Percentiles rank a stretch among this genome's conserved stretches.
phyloP scores from a whole-genome alignment of 2,329 filamentous ascomycete species.

The Fusarium concolor region DNA sequence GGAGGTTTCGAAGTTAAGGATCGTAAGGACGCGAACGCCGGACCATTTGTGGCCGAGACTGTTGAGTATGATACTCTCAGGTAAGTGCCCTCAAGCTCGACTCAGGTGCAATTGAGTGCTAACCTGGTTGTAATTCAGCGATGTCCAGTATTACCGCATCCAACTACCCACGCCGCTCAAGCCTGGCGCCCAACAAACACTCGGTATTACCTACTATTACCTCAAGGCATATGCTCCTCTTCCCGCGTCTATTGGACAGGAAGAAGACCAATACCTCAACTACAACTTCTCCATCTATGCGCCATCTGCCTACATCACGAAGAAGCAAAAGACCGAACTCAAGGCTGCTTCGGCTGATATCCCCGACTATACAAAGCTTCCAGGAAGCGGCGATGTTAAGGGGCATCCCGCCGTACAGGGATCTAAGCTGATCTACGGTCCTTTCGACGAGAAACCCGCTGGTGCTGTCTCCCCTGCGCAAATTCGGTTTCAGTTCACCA shows the following conservation, averaged over 20 bases:
- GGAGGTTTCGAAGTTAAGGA: constrained; percentile 93
- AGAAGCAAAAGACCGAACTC: constrained; percentile 97
- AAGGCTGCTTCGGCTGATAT: constrained; percentile 84
- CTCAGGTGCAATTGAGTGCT: constrained; percentile 14
- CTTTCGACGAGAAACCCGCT: constrained; percentile 85
- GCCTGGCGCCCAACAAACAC: constrained; percentile 81
- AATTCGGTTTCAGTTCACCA: constrained; percentile 95
- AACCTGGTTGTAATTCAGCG: constrained; percentile 57
- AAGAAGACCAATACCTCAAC: constrained; percentile 85
- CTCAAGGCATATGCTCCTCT: constrained; percentile 84
- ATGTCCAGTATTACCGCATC: constrained; percentile 86
- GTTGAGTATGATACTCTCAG: constrained; percentile 73
- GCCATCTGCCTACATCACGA: constrained; percentile 83
- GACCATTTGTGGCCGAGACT: constrained; percentile 75
- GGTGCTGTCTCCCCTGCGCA: constrained; percentile 77
- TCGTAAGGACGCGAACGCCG: constrained; percentile 79
- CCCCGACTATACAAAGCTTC: constrained; percentile 85
- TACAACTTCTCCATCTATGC: constrained; percentile 89
- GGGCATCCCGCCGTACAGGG: constrained; percentile 83
- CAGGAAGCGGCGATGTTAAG: constrained; percentile 69
- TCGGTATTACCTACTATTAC: constrained; percentile 87
- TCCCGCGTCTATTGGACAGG: constrained; percentile 84
- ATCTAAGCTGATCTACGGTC: constrained; percentile 87
- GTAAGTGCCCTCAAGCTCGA: constrained; percentile 51
- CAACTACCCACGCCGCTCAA: constrained; percentile 80